These are phyloP conservation scores for Starmerella apicola DNA, from an alignment of 805 yeast genomes.

Conservation along the genomic window DNA sequence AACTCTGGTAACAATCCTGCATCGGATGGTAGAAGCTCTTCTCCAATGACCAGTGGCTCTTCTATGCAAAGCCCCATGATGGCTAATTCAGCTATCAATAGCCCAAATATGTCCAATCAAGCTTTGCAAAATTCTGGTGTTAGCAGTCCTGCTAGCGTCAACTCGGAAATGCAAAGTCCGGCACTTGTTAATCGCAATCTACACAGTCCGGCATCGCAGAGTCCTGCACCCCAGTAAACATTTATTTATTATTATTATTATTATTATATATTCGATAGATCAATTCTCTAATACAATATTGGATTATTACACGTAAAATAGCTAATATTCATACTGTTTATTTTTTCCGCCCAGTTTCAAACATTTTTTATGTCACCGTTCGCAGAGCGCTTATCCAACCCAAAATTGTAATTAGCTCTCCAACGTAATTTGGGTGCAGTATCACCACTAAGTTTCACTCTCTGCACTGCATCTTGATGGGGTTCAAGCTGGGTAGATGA, in stretches of 20 bases:
- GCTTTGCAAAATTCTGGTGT: neutral
- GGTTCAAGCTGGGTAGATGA: constrained; percentile 42
- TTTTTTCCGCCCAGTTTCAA: neutral
- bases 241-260: too few species aligned
- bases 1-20: too few species aligned
- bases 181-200: neutral
- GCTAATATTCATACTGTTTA: neutral
- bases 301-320: too few species aligned
- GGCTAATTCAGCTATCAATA: constrained; percentile 5
- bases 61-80: neutral
- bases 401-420: constrained; percentile 48
- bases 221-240: neutral
- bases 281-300: too few species aligned
- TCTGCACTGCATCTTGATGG: constrained; percentile 43
- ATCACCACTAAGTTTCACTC: constrained; percentile 28
- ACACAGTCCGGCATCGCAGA: neutral
- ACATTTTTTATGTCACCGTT: constrained; percentile 34
- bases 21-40: too few species aligned
- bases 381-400: constrained; percentile 30
- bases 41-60: too few species aligned
- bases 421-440: constrained; percentile 57
- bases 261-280: too few species aligned
- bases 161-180: neutral
- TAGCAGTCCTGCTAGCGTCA: neutral
- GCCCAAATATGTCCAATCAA: neutral